Evolutionary conservation across 2,329 filamentous ascomycete species (phyloP).

Genomic region (Fusarium mangiferae): DNA sequence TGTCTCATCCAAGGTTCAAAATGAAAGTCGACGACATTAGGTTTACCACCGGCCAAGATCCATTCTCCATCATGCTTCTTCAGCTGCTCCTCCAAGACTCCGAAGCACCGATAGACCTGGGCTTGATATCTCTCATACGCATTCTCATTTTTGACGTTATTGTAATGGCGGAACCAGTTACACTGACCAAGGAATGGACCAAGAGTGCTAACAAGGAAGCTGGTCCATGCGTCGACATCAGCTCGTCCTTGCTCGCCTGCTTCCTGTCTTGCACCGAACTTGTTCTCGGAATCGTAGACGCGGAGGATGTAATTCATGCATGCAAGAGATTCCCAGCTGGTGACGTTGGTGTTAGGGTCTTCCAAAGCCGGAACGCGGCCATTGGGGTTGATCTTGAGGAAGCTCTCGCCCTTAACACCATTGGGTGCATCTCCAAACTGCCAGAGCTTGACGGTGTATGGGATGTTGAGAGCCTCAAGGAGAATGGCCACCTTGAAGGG

Average conservation of each 20-base stretch:
- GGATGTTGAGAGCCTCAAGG: conserved; percentile 46
- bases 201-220: conserved; percentile 16
- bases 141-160: conserved; percentile 13
- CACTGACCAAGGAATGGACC: conserved; percentile 18
- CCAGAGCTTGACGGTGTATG: conserved; percentile 41
- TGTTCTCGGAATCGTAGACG: conserved; percentile 32
- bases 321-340: conserved; percentile 41
- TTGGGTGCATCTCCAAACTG: conserved; percentile 18
- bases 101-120: background rate
- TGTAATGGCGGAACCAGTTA: conserved; percentile 22
- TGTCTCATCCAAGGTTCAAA: conserved; percentile 23
- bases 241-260: conserved; percentile 10
- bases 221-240: conserved; percentile 17
- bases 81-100: conserved; percentile 16
- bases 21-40: conserved; percentile 23
- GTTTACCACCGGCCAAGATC: conserved; percentile 1
- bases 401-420: conserved; percentile 41
- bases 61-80: conserved; percentile 11
- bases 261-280: conserved; percentile 1
- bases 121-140: conserved; percentile 12
- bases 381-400: conserved; percentile 46
- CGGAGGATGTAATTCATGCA: conserved; percentile 38
- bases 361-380: conserved; percentile 45
- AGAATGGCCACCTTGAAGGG: conserved; percentile 43
- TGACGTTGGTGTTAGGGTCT: conserved; percentile 48